phyloP scores from a whole-genome alignment of 176 grass and related monocot genomes.

The Raddia guianensis region DNA sequence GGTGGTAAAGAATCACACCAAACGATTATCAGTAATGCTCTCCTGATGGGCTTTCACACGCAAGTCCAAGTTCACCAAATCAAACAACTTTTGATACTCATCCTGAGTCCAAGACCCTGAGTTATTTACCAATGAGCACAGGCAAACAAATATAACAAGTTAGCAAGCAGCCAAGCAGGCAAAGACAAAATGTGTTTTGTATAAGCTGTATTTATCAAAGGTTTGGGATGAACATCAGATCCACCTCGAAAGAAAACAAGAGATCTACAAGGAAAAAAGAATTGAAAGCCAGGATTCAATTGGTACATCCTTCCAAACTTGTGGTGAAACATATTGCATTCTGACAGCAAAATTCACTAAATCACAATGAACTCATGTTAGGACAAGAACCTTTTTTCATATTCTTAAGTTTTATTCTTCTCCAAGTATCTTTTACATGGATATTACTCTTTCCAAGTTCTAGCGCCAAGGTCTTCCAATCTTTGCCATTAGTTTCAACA shows the following conservation, averaged over 20 bases:
- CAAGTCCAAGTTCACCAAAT: conserved; percentile 88
- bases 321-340: background rate
- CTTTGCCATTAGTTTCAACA: conserved; percentile 47
- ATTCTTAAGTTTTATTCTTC: conserved; percentile 57
- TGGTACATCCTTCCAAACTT: conserved; percentile 8
- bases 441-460: conserved; percentile 53
- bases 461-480: conserved; percentile 56
- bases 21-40: conserved; percentile 36
- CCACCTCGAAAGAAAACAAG: too few relatives aligned
- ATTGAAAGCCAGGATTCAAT: background rate
- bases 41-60: conserved; percentile 54
- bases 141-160: conserved; percentile 5
- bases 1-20: conserved; percentile 48
- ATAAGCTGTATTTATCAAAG: conserved; percentile 6
- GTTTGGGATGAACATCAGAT: too few relatives aligned
- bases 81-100: conserved; percentile 76
- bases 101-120: conserved; percentile 70
- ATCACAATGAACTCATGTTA: conserved; percentile 21
- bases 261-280: too few relatives aligned
- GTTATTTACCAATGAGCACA: conserved; percentile 29
- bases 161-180: conserved; percentile 18
- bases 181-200: background rate
- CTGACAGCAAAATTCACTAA: conserved; percentile 7
- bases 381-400: conserved; percentile 50
- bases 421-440: conserved; percentile 86